Evolutionary conservation across 345 rosid species (phyloP), one percentile per base, ranked within the genome.

Genomic region (Lumnitzera littorea): DNA sequence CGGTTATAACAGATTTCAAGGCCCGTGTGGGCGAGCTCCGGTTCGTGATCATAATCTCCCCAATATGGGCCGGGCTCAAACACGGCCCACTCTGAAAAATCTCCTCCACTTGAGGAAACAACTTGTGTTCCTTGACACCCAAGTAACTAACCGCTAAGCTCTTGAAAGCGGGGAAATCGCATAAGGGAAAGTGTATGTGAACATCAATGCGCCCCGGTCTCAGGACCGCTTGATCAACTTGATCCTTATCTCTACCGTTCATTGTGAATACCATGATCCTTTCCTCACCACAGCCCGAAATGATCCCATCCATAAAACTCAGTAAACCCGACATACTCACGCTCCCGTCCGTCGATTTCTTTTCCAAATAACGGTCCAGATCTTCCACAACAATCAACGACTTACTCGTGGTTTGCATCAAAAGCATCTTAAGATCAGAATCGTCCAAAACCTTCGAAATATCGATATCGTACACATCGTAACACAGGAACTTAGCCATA

Each of bases 21-120:
- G 99, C 99, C 61, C 99, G 84, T 70, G 88, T 88, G n/a, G 97
- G 99, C 53, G 97, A 95, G 51, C 63, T 82, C 58, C 97, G 82
- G 74, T 95, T 88, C 5, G 89, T 85, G 50, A 91, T 88, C 99
- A 95, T 86, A 51, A 95, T 63, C 67, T 95, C 99, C 1, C 95
- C 85, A 43, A 95, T 86, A 76, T 88, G 97, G 1, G 97, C 97
- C 16, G 89, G 89, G 61, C 96, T 91, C 59, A 95, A 50, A 60
- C 81, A 80, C 25, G 88, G 80, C 2, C 99, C 99, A 57, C 69
- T 75, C 55, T 79, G 95, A 61, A 95, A 85, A 24, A 86, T 73
- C 67, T 84, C 97, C 79, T 91, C 97, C 24, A 91, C 95, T 43
- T 88, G 96, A 6, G 89, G 80, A 61, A 95, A 95, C 62, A 95